Conservation (phyloP, 192 early-diverging fungal genomes). For the Backusella morwellensis region DNA sequence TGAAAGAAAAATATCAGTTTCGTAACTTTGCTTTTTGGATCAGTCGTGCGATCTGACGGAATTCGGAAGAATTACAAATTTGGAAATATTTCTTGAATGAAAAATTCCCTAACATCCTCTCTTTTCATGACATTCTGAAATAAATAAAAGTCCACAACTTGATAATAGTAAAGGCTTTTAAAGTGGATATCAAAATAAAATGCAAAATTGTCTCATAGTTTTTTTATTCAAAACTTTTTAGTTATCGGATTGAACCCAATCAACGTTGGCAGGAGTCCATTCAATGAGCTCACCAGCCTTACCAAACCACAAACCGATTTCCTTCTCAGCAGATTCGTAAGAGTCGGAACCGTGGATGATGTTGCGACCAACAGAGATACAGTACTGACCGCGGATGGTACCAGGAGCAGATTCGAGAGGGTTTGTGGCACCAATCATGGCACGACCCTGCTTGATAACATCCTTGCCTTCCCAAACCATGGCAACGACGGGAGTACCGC, state of each 20-base stretch:
- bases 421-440: slow-evolving; percentile 91
- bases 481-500: slow-evolving; percentile 81
- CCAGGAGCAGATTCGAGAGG: slow-evolving; percentile 84
- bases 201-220: not conserved
- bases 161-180: not conserved
- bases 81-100: no score
- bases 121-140: no score
- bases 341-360: slow-evolving; percentile 88
- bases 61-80: not conserved
- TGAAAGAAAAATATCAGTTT: no score
- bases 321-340: slow-evolving; percentile 77
- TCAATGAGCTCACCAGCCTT: slow-evolving; percentile 58
- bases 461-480: slow-evolving; percentile 86
- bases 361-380: slow-evolving; percentile 76
- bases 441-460: slow-evolving; percentile 85
- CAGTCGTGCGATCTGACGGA: not conserved
- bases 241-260: slow-evolving; percentile 74
- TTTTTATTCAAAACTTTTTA: slow-evolving; percentile 33
- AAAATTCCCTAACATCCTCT: no score
- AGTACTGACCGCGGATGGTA: slow-evolving; percentile 88
- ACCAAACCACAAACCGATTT: slow-evolving; percentile 76
- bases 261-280: slow-evolving; percentile 63
- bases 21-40: no score
- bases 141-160: no score
- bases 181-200: no score